Conservation (phyloP, 441 rosid species). For the Melastoma candidum region DNA sequence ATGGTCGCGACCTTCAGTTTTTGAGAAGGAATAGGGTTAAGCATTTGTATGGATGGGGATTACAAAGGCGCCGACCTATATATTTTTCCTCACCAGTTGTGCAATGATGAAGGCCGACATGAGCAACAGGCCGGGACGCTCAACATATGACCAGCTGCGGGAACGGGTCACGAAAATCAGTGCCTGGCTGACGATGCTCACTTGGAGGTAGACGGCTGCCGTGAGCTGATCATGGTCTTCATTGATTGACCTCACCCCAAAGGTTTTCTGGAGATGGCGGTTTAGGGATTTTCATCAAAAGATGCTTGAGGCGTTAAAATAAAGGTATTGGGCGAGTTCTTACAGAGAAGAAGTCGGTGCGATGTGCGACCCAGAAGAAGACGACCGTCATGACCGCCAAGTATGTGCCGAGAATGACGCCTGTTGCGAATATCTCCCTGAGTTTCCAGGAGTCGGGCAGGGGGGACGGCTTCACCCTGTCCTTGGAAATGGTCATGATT, state of each 20-base stretch:
- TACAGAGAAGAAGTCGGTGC: slow-evolving; percentile 53
- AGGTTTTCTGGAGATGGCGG: slow-evolving; percentile 28
- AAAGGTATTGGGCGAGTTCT: slow-evolving; percentile 2
- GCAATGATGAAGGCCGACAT: slow-evolving; percentile 43
- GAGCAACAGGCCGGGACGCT: slow-evolving; percentile 15
- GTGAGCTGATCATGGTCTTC: slow-evolving; percentile 35
- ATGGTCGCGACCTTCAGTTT: slow-evolving; percentile 39
- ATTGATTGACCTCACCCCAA: slow-evolving; percentile 44
- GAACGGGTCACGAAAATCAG: no score
- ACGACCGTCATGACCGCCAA: slow-evolving; percentile 62
- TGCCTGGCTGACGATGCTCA: slow-evolving; percentile 30
- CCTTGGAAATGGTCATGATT: slow-evolving; percentile 67
- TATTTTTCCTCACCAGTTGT: slow-evolving; percentile 36
- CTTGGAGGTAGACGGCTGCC: slow-evolving; percentile 68
- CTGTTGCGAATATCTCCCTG: slow-evolving; percentile 59
- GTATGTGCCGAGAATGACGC: slow-evolving; percentile 52
- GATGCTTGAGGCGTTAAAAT: background rate
- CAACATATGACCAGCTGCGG: no score
- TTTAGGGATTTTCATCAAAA: background rate
- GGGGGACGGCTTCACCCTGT: slow-evolving; percentile 27
- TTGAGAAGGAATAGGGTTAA: no score
- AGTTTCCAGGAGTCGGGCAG: slow-evolving; percentile 60
- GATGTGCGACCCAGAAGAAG: slow-evolving; percentile 47
- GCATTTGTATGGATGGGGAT: no score
- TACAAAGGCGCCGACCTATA: no score